Conservation (phyloP, 345 rosid genomes). For the Salix caprea region DNA sequence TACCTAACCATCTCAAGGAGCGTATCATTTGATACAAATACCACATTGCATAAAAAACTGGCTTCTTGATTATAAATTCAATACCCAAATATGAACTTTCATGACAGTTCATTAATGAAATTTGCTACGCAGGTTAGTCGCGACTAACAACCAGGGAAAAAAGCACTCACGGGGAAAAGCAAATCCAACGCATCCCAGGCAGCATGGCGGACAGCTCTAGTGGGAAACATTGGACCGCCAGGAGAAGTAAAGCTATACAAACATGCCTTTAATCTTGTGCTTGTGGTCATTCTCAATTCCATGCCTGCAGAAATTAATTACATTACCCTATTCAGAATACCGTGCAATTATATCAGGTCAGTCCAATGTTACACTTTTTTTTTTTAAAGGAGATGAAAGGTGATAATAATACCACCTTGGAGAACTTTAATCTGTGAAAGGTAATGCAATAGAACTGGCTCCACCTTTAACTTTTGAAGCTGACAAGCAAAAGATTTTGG, state of each 20-base stretch:
- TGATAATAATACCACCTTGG: constrained; percentile 44
- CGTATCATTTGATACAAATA: not conserved
- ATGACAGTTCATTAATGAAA: not conserved
- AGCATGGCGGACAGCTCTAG: constrained; percentile 98
- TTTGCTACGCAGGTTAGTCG: not conserved
- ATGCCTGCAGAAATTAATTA: constrained; percentile 47
- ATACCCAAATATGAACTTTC: not conserved
- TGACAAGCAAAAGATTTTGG: constrained; percentile 24
- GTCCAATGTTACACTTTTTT: not conserved
- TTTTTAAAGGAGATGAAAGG: not conserved
- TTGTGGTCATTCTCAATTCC: constrained; percentile 93
- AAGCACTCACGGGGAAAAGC: constrained; percentile 82
- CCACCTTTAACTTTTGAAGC: constrained; percentile 98
- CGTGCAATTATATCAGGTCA: not conserved
- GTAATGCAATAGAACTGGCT: constrained; percentile 89
- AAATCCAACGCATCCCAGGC: constrained; percentile 95
- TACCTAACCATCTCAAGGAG: not conserved
- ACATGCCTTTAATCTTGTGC: constrained; percentile 89
- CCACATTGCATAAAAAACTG: not conserved
- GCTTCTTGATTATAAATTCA: not conserved
- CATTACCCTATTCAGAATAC: not conserved
- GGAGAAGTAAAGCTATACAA: constrained; percentile 95
- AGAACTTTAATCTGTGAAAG: constrained; percentile 79
- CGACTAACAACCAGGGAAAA: not conserved
- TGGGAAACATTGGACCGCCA: constrained; percentile 98